Conservation (phyloP, 306 rosid genomes). For the Fragaria nilgerrensis region DNA sequence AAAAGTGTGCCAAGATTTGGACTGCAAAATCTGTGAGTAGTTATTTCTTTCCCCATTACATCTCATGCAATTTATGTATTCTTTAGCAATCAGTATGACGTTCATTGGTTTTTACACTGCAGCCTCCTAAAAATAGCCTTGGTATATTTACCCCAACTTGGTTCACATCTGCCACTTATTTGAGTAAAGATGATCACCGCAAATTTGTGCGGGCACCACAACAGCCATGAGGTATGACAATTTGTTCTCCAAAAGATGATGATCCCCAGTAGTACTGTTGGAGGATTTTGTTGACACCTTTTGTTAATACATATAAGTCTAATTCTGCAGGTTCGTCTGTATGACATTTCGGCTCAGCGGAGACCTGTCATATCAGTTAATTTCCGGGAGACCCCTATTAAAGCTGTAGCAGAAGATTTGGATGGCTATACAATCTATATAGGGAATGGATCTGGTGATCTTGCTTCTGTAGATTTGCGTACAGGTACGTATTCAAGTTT, state of each 20-base stretch:
- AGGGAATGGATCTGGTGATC: slow-evolving; percentile 96
- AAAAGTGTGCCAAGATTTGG: slow-evolving; percentile 64
- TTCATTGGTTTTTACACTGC: slow-evolving; percentile 31
- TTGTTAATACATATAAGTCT: neutral
- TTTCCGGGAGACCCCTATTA: slow-evolving; percentile 81
- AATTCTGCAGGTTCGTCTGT: slow-evolving; percentile 70
- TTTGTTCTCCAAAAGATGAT: neutral
- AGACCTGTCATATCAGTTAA: slow-evolving; percentile 81
- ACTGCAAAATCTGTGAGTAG: slow-evolving; percentile 79
- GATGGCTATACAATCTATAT: slow-evolving; percentile 76
- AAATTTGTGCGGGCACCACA: slow-evolving; percentile 90
- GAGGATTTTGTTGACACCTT: slow-evolving; percentile 7
- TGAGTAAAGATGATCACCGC: slow-evolving; percentile 74
- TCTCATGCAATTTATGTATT: neutral
- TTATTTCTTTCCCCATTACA: slow-evolving; percentile 10
- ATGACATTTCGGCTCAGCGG: slow-evolving; percentile 88
- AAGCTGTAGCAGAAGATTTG: slow-evolving; percentile 69
- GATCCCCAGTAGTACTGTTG: slow-evolving; percentile 3
- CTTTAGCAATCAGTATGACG: slow-evolving; percentile 4
- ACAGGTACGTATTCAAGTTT: slow-evolving; percentile 49
- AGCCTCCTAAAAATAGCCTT: slow-evolving; percentile 88
- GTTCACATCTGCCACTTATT: slow-evolving; percentile 80
- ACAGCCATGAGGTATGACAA: slow-evolving; percentile 61
- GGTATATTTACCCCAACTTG: slow-evolving; percentile 92
- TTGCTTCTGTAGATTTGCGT: slow-evolving; percentile 83